A percentile compares a stretch with the other conserved stretches of the same genome.
phyloP scores from a whole-genome alignment of 108 stramenopile genomes.

The Cyclotella baltica region DNA sequence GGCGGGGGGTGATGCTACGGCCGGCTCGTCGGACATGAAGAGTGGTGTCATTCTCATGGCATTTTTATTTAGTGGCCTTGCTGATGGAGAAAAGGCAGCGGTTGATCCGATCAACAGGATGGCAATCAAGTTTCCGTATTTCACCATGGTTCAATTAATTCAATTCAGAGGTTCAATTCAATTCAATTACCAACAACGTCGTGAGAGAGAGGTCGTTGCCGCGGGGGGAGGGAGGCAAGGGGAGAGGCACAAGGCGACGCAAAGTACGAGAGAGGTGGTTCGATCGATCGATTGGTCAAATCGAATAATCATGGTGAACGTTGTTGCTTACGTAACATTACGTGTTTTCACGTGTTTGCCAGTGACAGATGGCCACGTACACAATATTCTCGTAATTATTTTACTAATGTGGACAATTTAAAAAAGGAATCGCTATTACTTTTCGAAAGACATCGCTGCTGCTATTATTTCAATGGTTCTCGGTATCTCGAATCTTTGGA shows the following conservation, averaged over 20 bases:
- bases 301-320: too few relatives aligned
- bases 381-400: background rate
- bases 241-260: too few relatives aligned
- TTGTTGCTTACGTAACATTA: background rate
- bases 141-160: conserved; percentile 36
- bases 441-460: conserved; percentile 4
- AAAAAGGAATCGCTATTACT: background rate
- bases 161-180: background rate
- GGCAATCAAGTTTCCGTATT: conserved; percentile 48
- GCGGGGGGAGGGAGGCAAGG: background rate
- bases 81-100: conserved; percentile 43
- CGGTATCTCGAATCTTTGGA: background rate
- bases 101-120: conserved; percentile 45
- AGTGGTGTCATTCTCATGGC: conserved; percentile 26
- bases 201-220: background rate
- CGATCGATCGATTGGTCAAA: too few relatives aligned
- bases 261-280: too few relatives aligned
- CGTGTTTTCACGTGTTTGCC: conserved; percentile 6
- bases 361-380: conserved; percentile 8
- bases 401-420: background rate
- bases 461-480: background rate
- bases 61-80: background rate
- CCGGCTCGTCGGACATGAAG: conserved; percentile 45
- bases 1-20: conserved; percentile 30
- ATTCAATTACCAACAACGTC: background rate